Evolutionary conservation across 2,329 filamentous ascomycete genomes (phyloP).

Genomic region (Aspergillus pseudoglaucus): DNA sequence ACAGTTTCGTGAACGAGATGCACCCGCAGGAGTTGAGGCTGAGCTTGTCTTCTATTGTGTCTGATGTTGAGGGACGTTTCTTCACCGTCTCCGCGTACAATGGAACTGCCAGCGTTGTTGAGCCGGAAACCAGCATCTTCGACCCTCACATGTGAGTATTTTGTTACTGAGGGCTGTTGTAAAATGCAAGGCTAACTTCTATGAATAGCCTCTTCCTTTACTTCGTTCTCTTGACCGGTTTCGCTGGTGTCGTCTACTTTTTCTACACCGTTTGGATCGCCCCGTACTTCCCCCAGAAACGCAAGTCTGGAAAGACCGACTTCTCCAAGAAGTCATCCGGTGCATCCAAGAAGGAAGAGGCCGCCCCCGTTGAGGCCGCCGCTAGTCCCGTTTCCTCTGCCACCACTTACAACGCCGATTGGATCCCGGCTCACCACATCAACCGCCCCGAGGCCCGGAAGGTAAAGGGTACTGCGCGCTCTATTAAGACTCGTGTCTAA

Average conservation of each 20-base stretch:
- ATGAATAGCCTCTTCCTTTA: slow-evolving; percentile 84
- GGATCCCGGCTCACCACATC: slow-evolving; percentile 86
- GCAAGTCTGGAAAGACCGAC: slow-evolving; percentile 57
- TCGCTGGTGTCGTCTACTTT: slow-evolving; percentile 80
- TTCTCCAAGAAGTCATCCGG: slow-evolving; percentile 55
- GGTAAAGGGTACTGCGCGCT: slow-evolving; percentile 46
- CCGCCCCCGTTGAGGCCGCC: slow-evolving; percentile 58
- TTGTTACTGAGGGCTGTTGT: not conserved
- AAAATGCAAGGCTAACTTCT: slow-evolving; percentile 3
- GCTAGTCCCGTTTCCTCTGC: slow-evolving; percentile 64
- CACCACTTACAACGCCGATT: slow-evolving; percentile 81
- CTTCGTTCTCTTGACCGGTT: slow-evolving; percentile 73
- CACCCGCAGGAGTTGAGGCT: slow-evolving; percentile 83
- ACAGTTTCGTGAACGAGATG: slow-evolving; percentile 83
- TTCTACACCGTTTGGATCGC: slow-evolving; percentile 98
- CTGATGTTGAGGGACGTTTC: slow-evolving; percentile 58
- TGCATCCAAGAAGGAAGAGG: slow-evolving; percentile 62
- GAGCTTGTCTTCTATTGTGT: slow-evolving; percentile 68
- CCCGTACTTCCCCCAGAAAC: slow-evolving; percentile 84
- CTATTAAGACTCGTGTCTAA: slow-evolving; percentile 30
- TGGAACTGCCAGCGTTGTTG: slow-evolving; percentile 76
- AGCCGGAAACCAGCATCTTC: slow-evolving; percentile 83
- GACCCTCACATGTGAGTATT: slow-evolving; percentile 87
- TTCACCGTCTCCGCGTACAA: slow-evolving; percentile 77
- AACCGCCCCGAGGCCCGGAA: slow-evolving; percentile 69